phyloP scores from a whole-genome alignment of 345 rosid genomes.

The Bruguiera parviflora region DNA sequence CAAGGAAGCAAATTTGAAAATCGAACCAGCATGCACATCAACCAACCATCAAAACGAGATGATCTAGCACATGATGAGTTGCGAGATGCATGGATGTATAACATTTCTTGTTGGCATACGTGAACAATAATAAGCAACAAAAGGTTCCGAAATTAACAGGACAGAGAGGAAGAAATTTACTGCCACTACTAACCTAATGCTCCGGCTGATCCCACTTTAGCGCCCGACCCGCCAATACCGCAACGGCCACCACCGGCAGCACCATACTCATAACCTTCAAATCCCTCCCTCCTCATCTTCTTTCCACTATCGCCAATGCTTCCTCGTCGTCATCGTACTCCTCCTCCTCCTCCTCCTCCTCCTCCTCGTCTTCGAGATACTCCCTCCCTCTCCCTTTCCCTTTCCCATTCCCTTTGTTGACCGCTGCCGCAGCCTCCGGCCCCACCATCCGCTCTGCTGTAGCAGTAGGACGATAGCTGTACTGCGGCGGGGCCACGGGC shows the following conservation, averaged over 20 bases:
- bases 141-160: neutral
- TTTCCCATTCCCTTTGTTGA: constrained; percentile 62
- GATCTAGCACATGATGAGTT: no score
- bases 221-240: constrained; percentile 38
- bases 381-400: constrained; percentile 58
- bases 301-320: constrained; percentile 47
- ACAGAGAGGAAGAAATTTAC: neutral
- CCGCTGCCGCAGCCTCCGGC: constrained; percentile 22
- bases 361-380: constrained; percentile 48
- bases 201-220: constrained; percentile 43
- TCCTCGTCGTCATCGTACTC: constrained; percentile 21
- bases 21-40: no score
- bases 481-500: constrained; percentile 24
- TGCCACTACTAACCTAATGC: constrained; percentile 38
- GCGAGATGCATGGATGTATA: no score
- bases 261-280: constrained; percentile 46
- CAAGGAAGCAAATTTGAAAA: no score
- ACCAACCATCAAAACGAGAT: no score
- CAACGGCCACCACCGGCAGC: constrained; percentile 1
- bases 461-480: constrained; percentile 28
- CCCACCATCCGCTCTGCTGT: no score
- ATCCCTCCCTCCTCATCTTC: constrained; percentile 70
- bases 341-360: no score
- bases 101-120: no score
- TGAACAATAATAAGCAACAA: neutral